Conservation (phyloP, 441 rosid species). For the Corymbia calophylla region DNA sequence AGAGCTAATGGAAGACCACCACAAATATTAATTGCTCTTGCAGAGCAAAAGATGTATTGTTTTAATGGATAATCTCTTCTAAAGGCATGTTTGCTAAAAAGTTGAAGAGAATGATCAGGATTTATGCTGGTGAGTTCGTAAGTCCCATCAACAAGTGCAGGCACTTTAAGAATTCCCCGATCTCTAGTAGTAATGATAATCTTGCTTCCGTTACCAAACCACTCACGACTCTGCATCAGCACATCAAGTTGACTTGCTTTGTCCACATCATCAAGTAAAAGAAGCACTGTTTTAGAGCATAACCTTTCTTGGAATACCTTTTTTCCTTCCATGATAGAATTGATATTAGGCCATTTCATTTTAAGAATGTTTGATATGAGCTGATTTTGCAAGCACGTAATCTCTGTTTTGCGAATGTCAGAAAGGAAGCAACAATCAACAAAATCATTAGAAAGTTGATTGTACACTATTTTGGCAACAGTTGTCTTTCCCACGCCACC, state of each 20-base stretch:
- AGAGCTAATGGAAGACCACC: background rate
- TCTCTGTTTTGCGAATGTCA: accelerated
- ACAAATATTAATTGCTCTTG: no score
- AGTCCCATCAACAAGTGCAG: background rate
- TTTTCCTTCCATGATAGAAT: background rate
- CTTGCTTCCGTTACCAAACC: background rate
- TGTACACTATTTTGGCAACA: background rate
- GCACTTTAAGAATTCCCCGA: background rate
- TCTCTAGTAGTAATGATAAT: background rate
- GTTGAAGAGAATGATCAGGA: background rate
- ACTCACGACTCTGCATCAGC: background rate
- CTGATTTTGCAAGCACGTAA: accelerated
- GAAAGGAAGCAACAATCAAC: background rate
- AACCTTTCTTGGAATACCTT: background rate
- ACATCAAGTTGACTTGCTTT: background rate
- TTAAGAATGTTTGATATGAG: background rate
- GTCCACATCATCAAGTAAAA: background rate
- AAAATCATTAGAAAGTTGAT: background rate
- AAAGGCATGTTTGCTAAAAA: background rate
- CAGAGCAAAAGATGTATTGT: background rate
- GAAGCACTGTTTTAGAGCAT: background rate
- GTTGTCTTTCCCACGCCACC: background rate
- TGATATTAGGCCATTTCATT: no score
- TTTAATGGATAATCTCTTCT: background rate
- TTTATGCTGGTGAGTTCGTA: background rate